These are phyloP conservation scores for Blastocystis sp. DNA, from an alignment of 352 stramenopile genomes.

Conservation along the genomic window DNA sequence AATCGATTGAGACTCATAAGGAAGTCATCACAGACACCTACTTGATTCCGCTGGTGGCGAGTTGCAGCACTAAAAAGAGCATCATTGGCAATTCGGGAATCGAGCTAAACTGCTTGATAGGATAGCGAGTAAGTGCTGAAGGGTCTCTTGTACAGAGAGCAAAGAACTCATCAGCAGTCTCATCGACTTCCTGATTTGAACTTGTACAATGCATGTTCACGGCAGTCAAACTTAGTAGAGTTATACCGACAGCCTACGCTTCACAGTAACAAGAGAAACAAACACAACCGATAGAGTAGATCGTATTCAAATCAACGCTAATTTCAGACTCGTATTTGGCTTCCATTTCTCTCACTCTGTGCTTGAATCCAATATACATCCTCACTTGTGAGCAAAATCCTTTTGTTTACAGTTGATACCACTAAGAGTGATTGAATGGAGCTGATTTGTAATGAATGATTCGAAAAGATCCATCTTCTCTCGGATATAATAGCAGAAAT, in stretches of 20 bases:
- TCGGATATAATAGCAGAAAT: neutral
- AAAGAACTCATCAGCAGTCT: neutral
- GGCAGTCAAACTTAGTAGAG: neutral
- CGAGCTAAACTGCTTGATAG: neutral
- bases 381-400: neutral
- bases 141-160: neutral
- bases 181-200: neutral
- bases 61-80: neutral
- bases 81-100: neutral
- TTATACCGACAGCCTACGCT: neutral
- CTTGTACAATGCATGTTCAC: neutral
- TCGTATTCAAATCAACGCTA: neutral
- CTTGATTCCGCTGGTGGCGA: neutral
- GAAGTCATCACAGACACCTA: neutral
- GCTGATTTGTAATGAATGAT: neutral
- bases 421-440: neutral
- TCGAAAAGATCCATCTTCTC: neutral
- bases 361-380: neutral
- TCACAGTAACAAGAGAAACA: neutral
- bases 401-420: neutral
- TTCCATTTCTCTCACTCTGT: neutral
- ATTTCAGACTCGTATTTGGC: neutral
- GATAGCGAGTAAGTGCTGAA: neutral
- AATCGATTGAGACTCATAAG: too few relatives aligned
- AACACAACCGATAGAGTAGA: neutral